phyloP scores from a whole-genome alignment of 352 stramenopile species.

The Phytophthora citrophthora region DNA sequence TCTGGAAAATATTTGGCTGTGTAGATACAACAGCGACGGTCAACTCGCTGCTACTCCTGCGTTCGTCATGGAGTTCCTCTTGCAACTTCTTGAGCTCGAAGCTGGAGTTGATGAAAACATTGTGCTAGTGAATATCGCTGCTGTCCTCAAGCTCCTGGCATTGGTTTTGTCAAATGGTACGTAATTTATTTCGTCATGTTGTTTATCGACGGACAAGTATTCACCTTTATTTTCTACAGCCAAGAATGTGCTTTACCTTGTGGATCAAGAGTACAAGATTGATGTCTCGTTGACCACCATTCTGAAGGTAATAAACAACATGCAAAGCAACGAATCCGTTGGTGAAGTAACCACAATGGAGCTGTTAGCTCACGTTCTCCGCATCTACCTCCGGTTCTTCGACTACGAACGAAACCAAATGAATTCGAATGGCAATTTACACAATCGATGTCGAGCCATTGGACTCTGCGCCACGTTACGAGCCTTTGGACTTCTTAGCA shows the following conservation, averaged over 20 bases:
- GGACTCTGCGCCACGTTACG: slow-evolving; percentile 29
- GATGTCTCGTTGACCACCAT: slow-evolving; percentile 15
- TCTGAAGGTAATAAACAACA: slow-evolving; percentile 3
- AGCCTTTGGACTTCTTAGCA: slow-evolving; percentile 8
- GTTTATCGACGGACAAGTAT: background rate
- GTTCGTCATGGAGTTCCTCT: slow-evolving; percentile 23
- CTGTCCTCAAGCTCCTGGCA: slow-evolving; percentile 23
- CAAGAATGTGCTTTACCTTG: slow-evolving; percentile 27
- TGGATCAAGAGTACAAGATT: slow-evolving; percentile 17
- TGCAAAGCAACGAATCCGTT: background rate
- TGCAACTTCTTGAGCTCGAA: slow-evolving; percentile 22
- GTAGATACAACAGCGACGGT: slow-evolving; percentile 42
- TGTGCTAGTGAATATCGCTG: slow-evolving; percentile 11
- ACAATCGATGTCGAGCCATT: slow-evolving; percentile 30
- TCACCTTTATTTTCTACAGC: slow-evolving; percentile 8
- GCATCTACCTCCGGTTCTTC: slow-evolving; percentile 31
- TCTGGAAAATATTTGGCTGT: slow-evolving; percentile 37
- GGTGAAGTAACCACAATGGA: slow-evolving; percentile 8
- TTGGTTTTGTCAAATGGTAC: slow-evolving; percentile 37
- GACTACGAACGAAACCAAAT: slow-evolving; percentile 12
- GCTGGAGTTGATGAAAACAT: background rate
- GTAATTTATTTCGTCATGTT: background rate
- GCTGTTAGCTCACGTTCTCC: slow-evolving; percentile 24
- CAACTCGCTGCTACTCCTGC: slow-evolving; percentile 21
- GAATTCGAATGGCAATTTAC: slow-evolving; percentile 8